Evolutionary conservation across 2,329 filamentous ascomycete genomes (phyloP).

Genomic region (Bipolaris victoriae): DNA sequence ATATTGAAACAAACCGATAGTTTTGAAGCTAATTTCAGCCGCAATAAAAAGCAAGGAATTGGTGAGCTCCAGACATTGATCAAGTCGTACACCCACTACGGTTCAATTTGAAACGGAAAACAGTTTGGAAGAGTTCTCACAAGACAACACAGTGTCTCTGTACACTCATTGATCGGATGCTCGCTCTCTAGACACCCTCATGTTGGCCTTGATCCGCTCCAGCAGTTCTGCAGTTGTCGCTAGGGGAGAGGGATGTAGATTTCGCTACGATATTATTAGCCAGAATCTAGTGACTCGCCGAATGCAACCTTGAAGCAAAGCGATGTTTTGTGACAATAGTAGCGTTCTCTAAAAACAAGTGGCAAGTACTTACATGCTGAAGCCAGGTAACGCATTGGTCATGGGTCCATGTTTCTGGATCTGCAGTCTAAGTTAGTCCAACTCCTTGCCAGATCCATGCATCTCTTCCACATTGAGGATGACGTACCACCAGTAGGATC

Average conservation of each 20-base stretch:
- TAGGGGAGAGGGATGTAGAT: conserved; percentile 64
- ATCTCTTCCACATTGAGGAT: neutral
- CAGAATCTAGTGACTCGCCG: neutral
- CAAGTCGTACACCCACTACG: neutral
- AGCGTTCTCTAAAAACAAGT: neutral
- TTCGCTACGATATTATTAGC: conserved; percentile 57
- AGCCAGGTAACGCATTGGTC: conserved; percentile 85
- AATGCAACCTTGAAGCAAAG: neutral
- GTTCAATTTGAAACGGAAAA: neutral
- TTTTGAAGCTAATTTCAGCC: neutral
- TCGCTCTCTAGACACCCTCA: conserved; percentile 54
- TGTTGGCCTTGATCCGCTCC: conserved; percentile 72
- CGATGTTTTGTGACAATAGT: neutral
- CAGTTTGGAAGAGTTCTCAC: neutral
- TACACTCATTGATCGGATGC: conserved; percentile 5
- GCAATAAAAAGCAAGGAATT: too few relatives aligned
- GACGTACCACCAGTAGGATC: conserved; percentile 78
- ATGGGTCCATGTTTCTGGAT: conserved; percentile 74
- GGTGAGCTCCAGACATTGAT: too few relatives aligned
- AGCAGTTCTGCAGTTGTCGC: conserved; percentile 69
- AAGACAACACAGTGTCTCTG: neutral
- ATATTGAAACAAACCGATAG: neutral
- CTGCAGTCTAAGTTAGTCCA: conserved; percentile 44
- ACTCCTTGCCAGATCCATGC: neutral
- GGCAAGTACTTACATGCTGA: conserved; percentile 68